A percentile compares a stretch with the other conserved stretches of the same genome.
These are phyloP conservation scores for Nicotiana paniculata DNA, from an alignment of 257 asterid species.

Conservation along the genomic window DNA sequence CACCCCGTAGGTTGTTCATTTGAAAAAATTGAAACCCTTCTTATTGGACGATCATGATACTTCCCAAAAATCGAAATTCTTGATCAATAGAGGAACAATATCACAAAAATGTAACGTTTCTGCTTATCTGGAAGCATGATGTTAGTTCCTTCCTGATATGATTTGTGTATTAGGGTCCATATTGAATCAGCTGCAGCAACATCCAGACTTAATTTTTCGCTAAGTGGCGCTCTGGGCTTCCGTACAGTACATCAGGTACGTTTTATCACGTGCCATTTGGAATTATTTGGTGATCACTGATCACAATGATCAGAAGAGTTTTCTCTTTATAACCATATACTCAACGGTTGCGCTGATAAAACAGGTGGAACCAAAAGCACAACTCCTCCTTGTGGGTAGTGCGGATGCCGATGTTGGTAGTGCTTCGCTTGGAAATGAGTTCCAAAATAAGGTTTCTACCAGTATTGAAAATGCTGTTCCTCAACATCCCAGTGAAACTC, in stretches of 20 bases:
- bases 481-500: conserved; percentile 44
- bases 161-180: conserved; percentile 49
- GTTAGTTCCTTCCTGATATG: background rate
- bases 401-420: conserved; percentile 23
- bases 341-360: conserved; percentile 16
- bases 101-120: background rate
- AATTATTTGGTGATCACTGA: conserved; percentile 1
- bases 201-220: conserved; percentile 45
- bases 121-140: background rate
- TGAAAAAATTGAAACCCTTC: too few species aligned
- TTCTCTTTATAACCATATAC: background rate
- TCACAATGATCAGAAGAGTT: background rate
- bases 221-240: conserved; percentile 83
- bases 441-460: conserved; percentile 15
- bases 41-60: too few species aligned
- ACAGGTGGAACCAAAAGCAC: conserved; percentile 82
- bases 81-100: too few species aligned
- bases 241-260: conserved; percentile 87
- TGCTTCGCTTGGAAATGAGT: conserved; percentile 22
- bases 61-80: too few species aligned
- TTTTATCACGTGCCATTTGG: conserved; percentile 5
- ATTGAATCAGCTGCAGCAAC: conserved; percentile 62
- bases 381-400: conserved; percentile 54
- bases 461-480: conserved; percentile 21
- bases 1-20: too few species aligned